Conservation (phyloP, 495 filamentous ascomycete species). For the Xylaria castorea region DNA sequence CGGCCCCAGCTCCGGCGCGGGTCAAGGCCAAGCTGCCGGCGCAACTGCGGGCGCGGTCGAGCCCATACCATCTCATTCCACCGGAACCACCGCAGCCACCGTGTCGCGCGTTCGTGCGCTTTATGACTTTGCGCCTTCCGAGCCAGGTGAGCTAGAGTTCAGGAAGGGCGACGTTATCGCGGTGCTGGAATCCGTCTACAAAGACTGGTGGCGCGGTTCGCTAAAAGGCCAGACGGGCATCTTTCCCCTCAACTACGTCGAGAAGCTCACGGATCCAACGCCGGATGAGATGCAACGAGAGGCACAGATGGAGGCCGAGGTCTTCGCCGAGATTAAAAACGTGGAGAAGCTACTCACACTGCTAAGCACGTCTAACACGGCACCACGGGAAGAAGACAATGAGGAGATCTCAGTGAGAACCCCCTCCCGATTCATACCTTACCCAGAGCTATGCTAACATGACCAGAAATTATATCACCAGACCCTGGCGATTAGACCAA, state of each 20-base stretch:
- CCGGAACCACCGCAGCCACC: conserved; percentile 90
- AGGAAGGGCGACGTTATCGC: conserved; percentile 97
- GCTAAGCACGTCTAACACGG: conserved; percentile 91
- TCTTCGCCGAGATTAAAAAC: conserved; percentile 98
- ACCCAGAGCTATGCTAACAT: conserved; percentile 24
- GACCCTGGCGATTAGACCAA: conserved; percentile 91
- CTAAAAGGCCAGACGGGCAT: conserved; percentile 94
- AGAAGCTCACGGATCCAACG: conserved; percentile 94
- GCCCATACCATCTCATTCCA: conserved; percentile 48
- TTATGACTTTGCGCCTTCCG: conserved; percentile 93
- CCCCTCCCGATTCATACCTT: background rate
- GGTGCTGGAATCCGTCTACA: conserved; percentile 95
- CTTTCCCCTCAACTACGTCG: conserved; percentile 98
- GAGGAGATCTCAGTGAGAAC: conserved; percentile 83
- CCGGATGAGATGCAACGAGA: conserved; percentile 93
- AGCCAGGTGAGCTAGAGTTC: conserved; percentile 93
- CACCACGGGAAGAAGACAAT: conserved; percentile 84
- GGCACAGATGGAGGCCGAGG: conserved; percentile 96
- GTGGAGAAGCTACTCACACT: conserved; percentile 95
- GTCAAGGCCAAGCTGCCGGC: conserved; percentile 35
- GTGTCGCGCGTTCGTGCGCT: conserved; percentile 93
- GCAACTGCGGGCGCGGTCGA: conserved; percentile 35
- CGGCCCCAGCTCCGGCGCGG: conserved; percentile 42
- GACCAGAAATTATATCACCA: conserved; percentile 84
- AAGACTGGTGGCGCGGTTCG: conserved; percentile 99